phyloP scores from a whole-genome alignment of 2,329 filamentous ascomycete species.

The Cytospora chrysosperma region DNA sequence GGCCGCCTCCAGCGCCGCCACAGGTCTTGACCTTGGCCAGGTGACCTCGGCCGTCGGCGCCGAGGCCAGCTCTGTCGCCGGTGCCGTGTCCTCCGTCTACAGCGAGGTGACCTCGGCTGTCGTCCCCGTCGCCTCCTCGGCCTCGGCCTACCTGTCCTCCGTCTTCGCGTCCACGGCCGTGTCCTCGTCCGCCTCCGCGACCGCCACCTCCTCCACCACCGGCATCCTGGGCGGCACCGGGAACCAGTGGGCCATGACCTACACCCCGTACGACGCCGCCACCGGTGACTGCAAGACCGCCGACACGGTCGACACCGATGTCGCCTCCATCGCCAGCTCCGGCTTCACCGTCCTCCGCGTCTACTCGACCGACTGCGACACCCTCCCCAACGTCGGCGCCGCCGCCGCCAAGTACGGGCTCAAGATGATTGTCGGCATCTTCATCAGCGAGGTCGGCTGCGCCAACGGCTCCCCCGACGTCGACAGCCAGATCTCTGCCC shows the following conservation, averaged over 20 bases:
- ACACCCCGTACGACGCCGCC: constrained; percentile 67
- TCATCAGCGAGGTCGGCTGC: constrained; percentile 67
- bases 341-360: constrained; percentile 74
- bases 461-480: constrained; percentile 59
- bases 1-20: constrained; percentile 28
- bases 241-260: constrained; percentile 72
- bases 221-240: constrained; percentile 42
- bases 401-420: constrained; percentile 67
- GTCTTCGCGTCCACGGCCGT: constrained; percentile 30
- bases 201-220: constrained; percentile 29
- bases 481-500: constrained; percentile 69
- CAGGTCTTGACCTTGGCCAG: constrained; percentile 24
- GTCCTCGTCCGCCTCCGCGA: constrained; percentile 29
- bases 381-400: constrained; percentile 70
- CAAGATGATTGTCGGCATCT: constrained; percentile 84
- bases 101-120: constrained; percentile 77
- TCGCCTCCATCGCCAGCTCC: constrained; percentile 59
- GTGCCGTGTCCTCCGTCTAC: constrained; percentile 49
- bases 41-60: constrained; percentile 25
- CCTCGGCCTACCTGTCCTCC: constrained; percentile 26
- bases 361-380: constrained; percentile 90
- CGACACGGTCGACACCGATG: constrained; percentile 57
- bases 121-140: constrained; percentile 48
- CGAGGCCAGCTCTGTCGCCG: constrained; percentile 32
- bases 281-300: constrained; percentile 64